Percentiles rank a stretch among this genome's conserved stretches.
Evolutionary conservation across 1,284 basidiomycete species (phyloP).

Genomic region (Ustilago hordei): DNA sequence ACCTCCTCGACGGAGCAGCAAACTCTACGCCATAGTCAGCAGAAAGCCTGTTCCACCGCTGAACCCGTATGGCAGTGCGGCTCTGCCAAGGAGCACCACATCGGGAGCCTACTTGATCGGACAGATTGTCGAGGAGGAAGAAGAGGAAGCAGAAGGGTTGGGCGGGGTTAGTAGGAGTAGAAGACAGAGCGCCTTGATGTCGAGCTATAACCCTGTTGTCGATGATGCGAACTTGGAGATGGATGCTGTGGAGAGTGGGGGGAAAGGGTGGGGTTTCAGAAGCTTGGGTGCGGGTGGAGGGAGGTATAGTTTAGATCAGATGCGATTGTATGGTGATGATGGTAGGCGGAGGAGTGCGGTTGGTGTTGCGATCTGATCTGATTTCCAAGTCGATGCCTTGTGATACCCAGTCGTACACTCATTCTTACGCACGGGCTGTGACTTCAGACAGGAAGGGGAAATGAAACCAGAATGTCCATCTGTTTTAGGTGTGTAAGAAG

Average conservation of each 20-base stretch:
- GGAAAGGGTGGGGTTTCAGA: neutral
- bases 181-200: conserved; percentile 20
- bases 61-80: neutral
- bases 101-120: conserved; percentile 6
- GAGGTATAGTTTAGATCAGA: neutral
- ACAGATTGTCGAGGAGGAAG: conserved; percentile 28
- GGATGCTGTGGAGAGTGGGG: neutral
- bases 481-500: neutral
- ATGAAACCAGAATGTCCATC: neutral
- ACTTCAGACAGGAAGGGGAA: neutral
- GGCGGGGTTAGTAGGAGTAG: neutral
- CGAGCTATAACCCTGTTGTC: conserved; percentile 1
- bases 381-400: neutral
- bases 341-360: neutral
- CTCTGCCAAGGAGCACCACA: neutral
- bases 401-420: neutral
- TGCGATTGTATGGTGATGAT: neutral
- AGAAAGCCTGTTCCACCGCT: conserved; percentile 4
- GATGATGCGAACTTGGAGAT: neutral
- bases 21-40: conserved; percentile 13
- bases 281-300: neutral
- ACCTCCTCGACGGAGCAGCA: conserved; percentile 30
- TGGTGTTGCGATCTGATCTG: neutral
- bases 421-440: neutral
- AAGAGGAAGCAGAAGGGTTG: neutral